Conservation (phyloP, 2,329 filamentous ascomycete species). For the Pyrenophora graminea region DNA sequence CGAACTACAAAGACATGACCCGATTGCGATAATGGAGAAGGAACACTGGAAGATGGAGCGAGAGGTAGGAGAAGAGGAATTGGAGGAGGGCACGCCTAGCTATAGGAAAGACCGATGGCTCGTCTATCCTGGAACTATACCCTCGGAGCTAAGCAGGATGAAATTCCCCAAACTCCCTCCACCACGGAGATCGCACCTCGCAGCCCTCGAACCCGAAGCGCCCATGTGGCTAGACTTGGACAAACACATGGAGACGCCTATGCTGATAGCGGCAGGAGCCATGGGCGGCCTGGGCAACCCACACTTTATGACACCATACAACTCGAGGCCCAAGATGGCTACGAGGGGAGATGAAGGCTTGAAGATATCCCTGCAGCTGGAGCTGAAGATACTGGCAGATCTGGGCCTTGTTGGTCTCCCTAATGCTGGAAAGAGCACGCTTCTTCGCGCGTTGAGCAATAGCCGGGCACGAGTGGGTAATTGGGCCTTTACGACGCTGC, state of each 20-base stretch:
- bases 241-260: conserved; percentile 77
- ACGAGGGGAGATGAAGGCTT: conserved; percentile 83
- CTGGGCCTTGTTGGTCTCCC: conserved; percentile 92
- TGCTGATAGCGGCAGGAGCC: conserved; percentile 84
- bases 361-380: conserved; percentile 78
- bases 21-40: conserved; percentile 68
- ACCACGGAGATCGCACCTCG: conserved; percentile 61
- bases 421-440: conserved; percentile 93
- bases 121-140: conserved; percentile 78
- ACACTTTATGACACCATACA: conserved; percentile 81
- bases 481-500: conserved; percentile 96
- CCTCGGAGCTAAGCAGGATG: conserved; percentile 67
- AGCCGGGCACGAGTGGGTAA: conserved; percentile 86
- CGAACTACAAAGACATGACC: conserved; percentile 79
- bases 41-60: conserved; percentile 36
- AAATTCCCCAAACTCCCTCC: conserved; percentile 62
- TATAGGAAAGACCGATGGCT: conserved; percentile 75
- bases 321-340: conserved; percentile 80
- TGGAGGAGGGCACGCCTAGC: conserved; percentile 40
- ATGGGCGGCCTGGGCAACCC: conserved; percentile 91
- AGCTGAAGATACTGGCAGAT: conserved; percentile 93
- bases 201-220: conserved; percentile 69
- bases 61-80: conserved; percentile 27
- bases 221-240: conserved; percentile 66
- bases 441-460: conserved; percentile 84